Percentiles rank a stretch among this genome's conserved stretches.
Conservation (phyloP, 495 filamentous ascomycete species). For the Lasiosphaeria ovina region DNA sequence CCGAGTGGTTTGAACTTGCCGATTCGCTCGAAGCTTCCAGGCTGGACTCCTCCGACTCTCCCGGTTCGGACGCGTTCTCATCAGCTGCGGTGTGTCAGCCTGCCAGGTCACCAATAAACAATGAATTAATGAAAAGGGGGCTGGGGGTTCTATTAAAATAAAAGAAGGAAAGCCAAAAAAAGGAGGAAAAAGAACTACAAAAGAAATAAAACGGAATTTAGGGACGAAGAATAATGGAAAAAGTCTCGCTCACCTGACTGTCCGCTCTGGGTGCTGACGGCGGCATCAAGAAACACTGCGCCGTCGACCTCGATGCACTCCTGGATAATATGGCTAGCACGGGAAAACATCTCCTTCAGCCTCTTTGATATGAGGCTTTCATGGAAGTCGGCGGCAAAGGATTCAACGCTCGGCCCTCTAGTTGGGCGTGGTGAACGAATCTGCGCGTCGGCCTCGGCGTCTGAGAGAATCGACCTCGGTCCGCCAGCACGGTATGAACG, state of each 20-base stretch:
- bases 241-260: conserved; percentile 1
- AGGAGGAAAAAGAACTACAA: neutral
- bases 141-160: too few relatives aligned
- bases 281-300: conserved; percentile 49
- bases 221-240: too few relatives aligned
- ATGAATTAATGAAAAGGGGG: too few relatives aligned
- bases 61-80: neutral
- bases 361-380: neutral
- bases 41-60: neutral
- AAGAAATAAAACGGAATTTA: too few relatives aligned
- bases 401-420: neutral
- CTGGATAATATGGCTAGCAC: conserved; percentile 37
- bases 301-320: conserved; percentile 51
- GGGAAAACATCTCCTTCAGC: neutral
- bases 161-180: too few relatives aligned
- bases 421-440: neutral
- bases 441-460: neutral
- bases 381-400: neutral
- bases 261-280: conserved; percentile 8
- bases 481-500: neutral
- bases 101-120: too few relatives aligned
- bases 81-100: neutral
- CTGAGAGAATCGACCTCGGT: neutral
- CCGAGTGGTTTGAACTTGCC: neutral
- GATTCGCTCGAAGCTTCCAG: neutral